phyloP scores from a whole-genome alignment of 257 asterid species.

The Jaltomata sinuosa region DNA sequence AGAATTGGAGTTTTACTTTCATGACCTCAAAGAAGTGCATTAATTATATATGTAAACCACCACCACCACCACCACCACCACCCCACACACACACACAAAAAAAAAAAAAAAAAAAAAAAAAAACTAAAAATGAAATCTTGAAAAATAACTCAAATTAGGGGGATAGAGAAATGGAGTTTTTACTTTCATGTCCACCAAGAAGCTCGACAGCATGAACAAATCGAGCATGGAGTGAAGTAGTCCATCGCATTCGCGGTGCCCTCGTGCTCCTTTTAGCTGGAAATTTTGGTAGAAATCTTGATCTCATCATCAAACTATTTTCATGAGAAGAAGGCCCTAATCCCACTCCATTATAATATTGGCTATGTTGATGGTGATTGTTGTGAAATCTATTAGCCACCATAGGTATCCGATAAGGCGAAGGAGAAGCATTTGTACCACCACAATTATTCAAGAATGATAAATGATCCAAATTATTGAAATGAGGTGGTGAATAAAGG shows the following conservation, averaged over 20 bases:
- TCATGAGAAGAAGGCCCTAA: constrained; percentile 29
- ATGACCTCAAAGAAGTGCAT: constrained; percentile 72
- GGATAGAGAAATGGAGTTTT: neutral
- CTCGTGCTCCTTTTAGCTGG: constrained; percentile 75
- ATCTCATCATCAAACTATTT: constrained; percentile 52
- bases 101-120: neutral
- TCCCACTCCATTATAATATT: constrained; percentile 14
- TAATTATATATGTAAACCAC: neutral
- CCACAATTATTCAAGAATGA: constrained; percentile 14
- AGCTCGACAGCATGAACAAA: constrained; percentile 97
- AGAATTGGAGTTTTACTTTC: constrained; percentile 33
- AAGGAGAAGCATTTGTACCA: constrained; percentile 16
- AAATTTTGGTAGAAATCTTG: constrained; percentile 56
- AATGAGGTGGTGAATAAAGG: constrained; percentile 7
- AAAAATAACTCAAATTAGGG: neutral
- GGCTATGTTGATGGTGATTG: constrained; percentile 14
- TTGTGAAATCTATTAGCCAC: constrained; percentile 8
- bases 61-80: too few species aligned
- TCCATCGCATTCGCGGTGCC: constrained; percentile 96
- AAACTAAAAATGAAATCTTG: neutral
- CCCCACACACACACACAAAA: neutral
- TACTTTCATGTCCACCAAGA: constrained; percentile 98
- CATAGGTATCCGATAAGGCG: constrained; percentile 11
- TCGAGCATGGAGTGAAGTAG: constrained; percentile 80
- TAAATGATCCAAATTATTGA: constrained; percentile 18